Evolutionary conservation across 345 rosid genomes (phyloP).

Genomic region (Ailanthus altissimus): DNA sequence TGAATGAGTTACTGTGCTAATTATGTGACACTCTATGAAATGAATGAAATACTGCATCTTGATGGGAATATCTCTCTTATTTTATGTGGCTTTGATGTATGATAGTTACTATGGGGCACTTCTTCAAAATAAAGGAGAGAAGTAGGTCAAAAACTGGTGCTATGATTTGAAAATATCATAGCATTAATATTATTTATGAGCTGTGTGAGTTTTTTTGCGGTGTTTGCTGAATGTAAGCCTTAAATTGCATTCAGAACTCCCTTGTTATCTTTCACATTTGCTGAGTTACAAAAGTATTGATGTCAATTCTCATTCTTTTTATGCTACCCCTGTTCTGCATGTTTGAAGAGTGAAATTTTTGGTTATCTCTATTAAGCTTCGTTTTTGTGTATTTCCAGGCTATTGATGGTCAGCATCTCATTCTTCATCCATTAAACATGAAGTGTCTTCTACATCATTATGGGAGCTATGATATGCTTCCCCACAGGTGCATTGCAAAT

Average conservation of each 20-base stretch:
- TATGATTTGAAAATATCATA: not conserved
- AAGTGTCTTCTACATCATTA: slow-evolving; percentile 86
- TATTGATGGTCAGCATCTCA: slow-evolving; percentile 86
- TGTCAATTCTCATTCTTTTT: not conserved
- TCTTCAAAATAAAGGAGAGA: not conserved
- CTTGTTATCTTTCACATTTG: too few species aligned
- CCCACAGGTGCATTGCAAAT: slow-evolving; percentile 47
- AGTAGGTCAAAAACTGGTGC: not conserved
- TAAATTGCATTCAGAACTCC: not conserved
- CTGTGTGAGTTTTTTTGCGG: not conserved
- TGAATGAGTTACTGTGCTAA: not conserved
- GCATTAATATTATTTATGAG: not conserved
- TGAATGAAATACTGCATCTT: not conserved
- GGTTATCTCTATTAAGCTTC: slow-evolving; percentile 18
- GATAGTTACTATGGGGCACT: not conserved
- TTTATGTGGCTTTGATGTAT: not conserved
- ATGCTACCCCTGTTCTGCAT: not conserved
- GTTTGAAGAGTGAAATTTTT: slow-evolving; percentile 8
- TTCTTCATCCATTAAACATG: slow-evolving; percentile 84
- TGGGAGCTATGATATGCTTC: slow-evolving; percentile 78
- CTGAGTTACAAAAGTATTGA: too few species aligned
- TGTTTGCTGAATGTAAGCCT: not conserved
- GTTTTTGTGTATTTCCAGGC: slow-evolving; percentile 56
- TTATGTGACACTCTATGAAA: not conserved
- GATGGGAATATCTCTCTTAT: not conserved